Base-by-base conservation (phyloP, 2,329 filamentous ascomycete genomes). In the Amauroascus niger region DNA sequence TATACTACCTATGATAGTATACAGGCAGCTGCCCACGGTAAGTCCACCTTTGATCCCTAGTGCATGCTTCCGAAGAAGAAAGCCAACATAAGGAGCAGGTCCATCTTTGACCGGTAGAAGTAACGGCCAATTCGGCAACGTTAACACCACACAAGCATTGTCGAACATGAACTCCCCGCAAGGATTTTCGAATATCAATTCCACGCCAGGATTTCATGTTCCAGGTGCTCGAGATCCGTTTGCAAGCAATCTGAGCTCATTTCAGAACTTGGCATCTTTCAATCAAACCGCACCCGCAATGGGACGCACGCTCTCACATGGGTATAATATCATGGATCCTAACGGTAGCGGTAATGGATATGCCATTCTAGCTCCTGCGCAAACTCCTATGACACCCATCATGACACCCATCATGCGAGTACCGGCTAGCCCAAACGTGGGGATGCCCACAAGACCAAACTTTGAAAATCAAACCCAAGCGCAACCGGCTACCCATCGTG, bases 391-490 rank as follows among this genome's bases (percentile, higher is more conserved):
- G 35, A 49, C 47, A 9, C 49, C 49, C n/a, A 14, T 18, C 28
- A 52, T 52, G 50, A 46, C 47, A 9, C 49, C 49, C n/a, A 14
- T 18, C 28, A 52, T 52, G 50, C 39, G 50, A 52, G 8, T n/a
- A 20, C 30, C 18, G 20, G 28, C 3, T 22, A 16, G 47, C 3
- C 20, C 20, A 24, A 26, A 33, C 22, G 9, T 26, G 11, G 37
- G 3, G 26, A 13, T 33, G 39, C 26, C 26, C 8, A 24, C 6
- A 5, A 26, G 30, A 13, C 28, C 39, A 33, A 18, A 24, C 49
- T 16, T n/a, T 30, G 8, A 39, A 35, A 33, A 43, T 44, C 49
- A 24, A 6, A 33, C 13, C 20, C 49, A 51, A 24, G 13, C n/a
- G 28, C 37, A 43, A 16, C 8, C 11, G 2, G 6, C 22, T 8